phyloP scores from a whole-genome alignment of 2,329 filamentous ascomycete genomes.

The Pseudogymnoascus sp. region DNA sequence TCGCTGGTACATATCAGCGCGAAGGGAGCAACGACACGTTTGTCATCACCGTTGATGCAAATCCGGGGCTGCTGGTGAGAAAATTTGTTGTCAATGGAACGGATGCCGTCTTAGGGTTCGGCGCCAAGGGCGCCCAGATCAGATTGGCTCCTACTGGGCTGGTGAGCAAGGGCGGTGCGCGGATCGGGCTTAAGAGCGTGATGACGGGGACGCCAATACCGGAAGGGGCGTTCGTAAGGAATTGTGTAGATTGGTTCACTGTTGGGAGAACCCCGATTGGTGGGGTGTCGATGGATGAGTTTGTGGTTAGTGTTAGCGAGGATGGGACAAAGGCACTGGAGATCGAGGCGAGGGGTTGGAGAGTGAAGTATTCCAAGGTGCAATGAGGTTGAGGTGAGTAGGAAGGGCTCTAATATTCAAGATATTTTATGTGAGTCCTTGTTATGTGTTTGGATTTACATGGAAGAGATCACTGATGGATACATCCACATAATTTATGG shows the following conservation, averaged over 20 bases:
- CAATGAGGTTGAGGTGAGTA: neutral
- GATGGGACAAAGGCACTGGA: constrained; percentile 16
- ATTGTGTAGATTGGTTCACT: constrained; percentile 17
- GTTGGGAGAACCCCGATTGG: constrained; percentile 23
- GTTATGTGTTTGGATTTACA: neutral
- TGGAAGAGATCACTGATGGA: neutral
- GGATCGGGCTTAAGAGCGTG: constrained; percentile 14
- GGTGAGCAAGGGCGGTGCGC: constrained; percentile 10
- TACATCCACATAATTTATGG: neutral
- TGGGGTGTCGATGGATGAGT: constrained; percentile 19
- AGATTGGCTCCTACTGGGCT: constrained; percentile 16
- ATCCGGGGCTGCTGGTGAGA: constrained; percentile 23
- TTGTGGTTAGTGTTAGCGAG: constrained; percentile 24
- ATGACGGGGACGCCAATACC: constrained; percentile 10
- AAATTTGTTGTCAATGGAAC: constrained; percentile 28
- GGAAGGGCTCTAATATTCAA: neutral
- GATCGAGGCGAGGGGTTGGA: neutral
- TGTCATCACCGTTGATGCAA: constrained; percentile 20
- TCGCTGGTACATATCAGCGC: constrained; percentile 14
- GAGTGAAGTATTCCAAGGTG: neutral
- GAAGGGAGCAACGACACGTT: constrained; percentile 23
- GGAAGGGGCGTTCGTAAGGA: constrained; percentile 16
- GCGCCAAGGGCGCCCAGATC: constrained; percentile 7
- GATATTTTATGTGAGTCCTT: neutral
- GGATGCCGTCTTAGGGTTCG: constrained; percentile 18